These are phyloP conservation scores for Xylariales sp. DNA, from an alignment of 2,329 filamentous ascomycete species.

Conservation along the genomic window DNA sequence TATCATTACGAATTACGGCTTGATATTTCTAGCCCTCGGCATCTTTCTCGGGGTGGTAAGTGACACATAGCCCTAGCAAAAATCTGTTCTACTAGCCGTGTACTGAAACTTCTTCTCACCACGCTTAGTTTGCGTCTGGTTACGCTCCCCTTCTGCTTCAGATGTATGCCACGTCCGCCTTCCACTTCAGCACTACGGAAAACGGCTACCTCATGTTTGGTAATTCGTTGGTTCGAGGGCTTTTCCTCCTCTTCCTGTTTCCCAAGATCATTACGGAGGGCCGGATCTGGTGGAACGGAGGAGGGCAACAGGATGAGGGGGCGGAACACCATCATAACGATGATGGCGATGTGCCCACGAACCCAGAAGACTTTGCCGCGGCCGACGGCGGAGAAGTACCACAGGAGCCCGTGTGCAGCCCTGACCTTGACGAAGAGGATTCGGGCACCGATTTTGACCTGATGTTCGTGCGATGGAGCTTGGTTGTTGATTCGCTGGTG, in stretches of 20 bases:
- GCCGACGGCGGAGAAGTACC: constrained; percentile 44
- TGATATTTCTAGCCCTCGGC: constrained; percentile 71
- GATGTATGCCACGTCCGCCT: constrained; percentile 67
- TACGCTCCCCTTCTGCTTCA: constrained; percentile 73
- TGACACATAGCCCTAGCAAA: constrained; percentile 21
- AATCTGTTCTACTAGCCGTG: neutral
- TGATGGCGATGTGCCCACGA: constrained; percentile 36
- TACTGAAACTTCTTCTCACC: constrained; percentile 18
- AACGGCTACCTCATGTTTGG: constrained; percentile 69
- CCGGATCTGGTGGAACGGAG: constrained; percentile 51
- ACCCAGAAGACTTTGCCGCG: constrained; percentile 44
- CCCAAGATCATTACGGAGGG: constrained; percentile 64
- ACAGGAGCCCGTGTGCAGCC: constrained; percentile 43
- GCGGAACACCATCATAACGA: neutral
- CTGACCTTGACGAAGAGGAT: constrained; percentile 46
- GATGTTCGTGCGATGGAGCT: constrained; percentile 72
- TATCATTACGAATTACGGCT: constrained; percentile 67
- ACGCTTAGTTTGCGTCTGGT: constrained; percentile 68
- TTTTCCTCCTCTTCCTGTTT: constrained; percentile 67
- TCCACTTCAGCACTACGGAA: constrained; percentile 65
- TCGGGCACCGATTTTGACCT: constrained; percentile 67
- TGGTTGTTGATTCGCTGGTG: constrained; percentile 72
- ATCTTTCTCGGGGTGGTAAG: constrained; percentile 73
- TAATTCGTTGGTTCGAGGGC: constrained; percentile 64
- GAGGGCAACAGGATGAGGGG: constrained; percentile 8